phyloP scores from a whole-genome alignment of 768 basidiomycete genomes.

The Amanita pseudoporphyria region DNA sequence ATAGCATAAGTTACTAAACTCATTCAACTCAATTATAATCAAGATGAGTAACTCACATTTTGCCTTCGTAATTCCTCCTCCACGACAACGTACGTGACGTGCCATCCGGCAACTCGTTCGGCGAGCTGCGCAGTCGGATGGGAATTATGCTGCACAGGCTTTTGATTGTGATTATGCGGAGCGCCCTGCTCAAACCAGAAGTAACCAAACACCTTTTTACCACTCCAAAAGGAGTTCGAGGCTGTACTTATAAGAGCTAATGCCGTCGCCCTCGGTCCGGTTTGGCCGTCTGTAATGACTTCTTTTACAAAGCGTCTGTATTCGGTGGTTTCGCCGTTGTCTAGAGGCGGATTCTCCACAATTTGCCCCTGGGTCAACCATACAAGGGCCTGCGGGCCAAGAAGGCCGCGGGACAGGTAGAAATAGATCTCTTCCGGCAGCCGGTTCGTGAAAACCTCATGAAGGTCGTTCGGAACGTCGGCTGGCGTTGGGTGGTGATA shows the following conservation, averaged over 20 bases:
- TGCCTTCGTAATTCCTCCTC: constrained; percentile 95
- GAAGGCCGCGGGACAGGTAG: constrained; percentile 86
- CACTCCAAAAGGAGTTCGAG: constrained; percentile 72
- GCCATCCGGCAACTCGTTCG: constrained; percentile 85
- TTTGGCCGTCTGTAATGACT: constrained; percentile 90
- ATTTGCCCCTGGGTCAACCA: constrained; percentile 89
- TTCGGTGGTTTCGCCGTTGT: constrained; percentile 92
- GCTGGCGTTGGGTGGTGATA: constrained; percentile 66
- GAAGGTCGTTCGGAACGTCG: constrained; percentile 85
- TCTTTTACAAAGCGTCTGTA: constrained; percentile 94
- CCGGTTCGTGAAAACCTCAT: constrained; percentile 91
- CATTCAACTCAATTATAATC: constrained; percentile 11
- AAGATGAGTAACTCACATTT: constrained; percentile 58
- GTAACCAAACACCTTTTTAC: constrained; percentile 56
- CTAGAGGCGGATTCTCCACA: constrained; percentile 79
- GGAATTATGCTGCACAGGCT: constrained; percentile 62
- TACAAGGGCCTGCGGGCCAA: constrained; percentile 85
- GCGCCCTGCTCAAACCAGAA: constrained; percentile 69
- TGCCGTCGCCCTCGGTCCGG: constrained; percentile 85
- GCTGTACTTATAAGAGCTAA: constrained; percentile 83
- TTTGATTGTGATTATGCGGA: constrained; percentile 39
- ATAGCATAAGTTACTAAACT: background rate
- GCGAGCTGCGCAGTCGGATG: constrained; percentile 77
- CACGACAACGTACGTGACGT: constrained; percentile 72
- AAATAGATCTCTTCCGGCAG: constrained; percentile 96